Percentiles rank a stretch among this genome's conserved stretches.
phyloP scores from a whole-genome alignment of 2,329 filamentous ascomycete species.

The Fonsecaea pugnacius region DNA sequence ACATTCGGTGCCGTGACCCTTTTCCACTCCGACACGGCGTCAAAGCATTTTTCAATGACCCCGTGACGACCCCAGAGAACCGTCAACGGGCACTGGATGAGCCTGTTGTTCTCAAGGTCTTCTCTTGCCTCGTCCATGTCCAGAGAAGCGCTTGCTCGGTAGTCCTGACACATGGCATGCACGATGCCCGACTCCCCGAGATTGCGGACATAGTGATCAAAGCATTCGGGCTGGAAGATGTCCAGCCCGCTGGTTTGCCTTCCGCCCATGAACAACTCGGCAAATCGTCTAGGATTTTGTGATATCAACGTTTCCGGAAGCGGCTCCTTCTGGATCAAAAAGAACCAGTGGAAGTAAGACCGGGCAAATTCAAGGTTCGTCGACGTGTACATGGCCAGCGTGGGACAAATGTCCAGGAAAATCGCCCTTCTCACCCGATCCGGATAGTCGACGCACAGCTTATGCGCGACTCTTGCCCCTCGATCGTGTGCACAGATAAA shows the following conservation, averaged over 20 bases:
- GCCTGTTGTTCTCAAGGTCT: neutral
- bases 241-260: neutral
- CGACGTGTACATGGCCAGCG: slow-evolving; percentile 1
- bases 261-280: slow-evolving; percentile 9
- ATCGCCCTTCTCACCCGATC: neutral
- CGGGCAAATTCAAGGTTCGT: slow-evolving; percentile 2
- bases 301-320: slow-evolving; percentile 5
- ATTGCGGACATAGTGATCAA: slow-evolving; percentile 10
- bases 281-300: slow-evolving; percentile 6
- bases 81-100: slow-evolving; percentile 6
- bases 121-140: slow-evolving; percentile 9
- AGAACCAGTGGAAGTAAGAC: slow-evolving; percentile 14
- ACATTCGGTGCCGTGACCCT: neutral
- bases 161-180: slow-evolving; percentile 12
- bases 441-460: slow-evolving; percentile 8
- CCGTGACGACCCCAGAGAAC: slow-evolving; percentile 9
- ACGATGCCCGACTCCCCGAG: slow-evolving; percentile 6
- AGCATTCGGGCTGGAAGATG: slow-evolving; percentile 6
- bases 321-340: slow-evolving; percentile 14
- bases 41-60: slow-evolving; percentile 11
- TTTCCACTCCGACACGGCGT: slow-evolving; percentile 7
- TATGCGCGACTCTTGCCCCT: slow-evolving; percentile 7
- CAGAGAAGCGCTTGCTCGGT: slow-evolving; percentile 3
- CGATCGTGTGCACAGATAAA: slow-evolving; percentile 6
- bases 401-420: slow-evolving; percentile 8